These are phyloP conservation scores for Fraxinus dipetala DNA, from an alignment of 305 asterid genomes.

Conservation along the genomic window DNA sequence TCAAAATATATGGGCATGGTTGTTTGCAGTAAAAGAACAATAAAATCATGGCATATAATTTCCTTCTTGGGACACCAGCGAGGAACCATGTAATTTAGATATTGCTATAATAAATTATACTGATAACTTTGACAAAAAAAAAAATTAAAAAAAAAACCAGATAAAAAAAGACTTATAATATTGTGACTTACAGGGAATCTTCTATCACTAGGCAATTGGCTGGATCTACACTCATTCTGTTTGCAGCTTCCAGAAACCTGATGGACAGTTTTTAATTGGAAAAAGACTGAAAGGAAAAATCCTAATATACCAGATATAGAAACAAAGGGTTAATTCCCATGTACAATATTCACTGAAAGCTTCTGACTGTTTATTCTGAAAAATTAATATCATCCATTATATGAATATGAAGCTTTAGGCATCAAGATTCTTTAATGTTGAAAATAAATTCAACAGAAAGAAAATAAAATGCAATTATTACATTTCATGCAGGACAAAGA, in stretches of 20 bases:
- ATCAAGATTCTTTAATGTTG: background rate
- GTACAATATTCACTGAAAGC: background rate
- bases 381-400: background rate
- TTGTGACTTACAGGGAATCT: slow-evolving; percentile 69
- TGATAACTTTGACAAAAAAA: background rate
- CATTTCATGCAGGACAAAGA: slow-evolving; percentile 5
- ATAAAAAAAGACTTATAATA: background rate
- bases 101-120: background rate
- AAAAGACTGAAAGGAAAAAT: slow-evolving; percentile 7
- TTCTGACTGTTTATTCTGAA: background rate
- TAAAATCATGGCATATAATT: background rate
- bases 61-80: background rate
- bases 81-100: background rate
- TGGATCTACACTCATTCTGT: slow-evolving; percentile 63
- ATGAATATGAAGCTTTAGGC: background rate
- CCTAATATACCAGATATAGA: background rate
- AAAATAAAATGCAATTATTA: slow-evolving; percentile 13
- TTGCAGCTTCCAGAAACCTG: slow-evolving; percentile 94
- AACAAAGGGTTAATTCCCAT: slow-evolving; percentile 7
- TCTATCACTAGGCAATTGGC: slow-evolving; percentile 81
- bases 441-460: slow-evolving; percentile 10
- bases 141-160: background rate
- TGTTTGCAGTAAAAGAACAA: background rate
- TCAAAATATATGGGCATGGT: background rate
- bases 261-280: slow-evolving; percentile 24